phyloP scores from a whole-genome alignment of 1,139 yeast genomes.

The Diutina pseudorugosa region DNA sequence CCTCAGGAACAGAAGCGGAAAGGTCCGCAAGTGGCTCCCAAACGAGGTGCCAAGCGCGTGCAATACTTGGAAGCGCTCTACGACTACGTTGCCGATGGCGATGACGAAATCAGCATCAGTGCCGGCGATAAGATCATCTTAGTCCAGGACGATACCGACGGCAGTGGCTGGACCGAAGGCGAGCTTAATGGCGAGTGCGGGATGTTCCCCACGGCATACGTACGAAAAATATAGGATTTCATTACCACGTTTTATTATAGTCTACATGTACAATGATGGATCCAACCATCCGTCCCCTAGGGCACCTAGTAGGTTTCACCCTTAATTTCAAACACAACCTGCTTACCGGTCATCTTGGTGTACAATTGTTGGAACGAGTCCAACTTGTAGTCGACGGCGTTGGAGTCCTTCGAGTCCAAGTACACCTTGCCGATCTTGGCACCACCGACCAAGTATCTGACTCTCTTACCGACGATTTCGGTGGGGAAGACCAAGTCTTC shows the following conservation, averaged over 20 bases:
- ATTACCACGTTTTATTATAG: conserved; percentile 1
- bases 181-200: conserved; percentile 65
- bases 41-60: conserved; percentile 57
- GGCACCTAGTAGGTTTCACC: conserved; percentile 27
- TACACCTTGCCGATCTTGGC: conserved; percentile 96
- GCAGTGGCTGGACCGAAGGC: conserved; percentile 96
- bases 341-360: conserved; percentile 98
- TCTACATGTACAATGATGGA: conserved; percentile 2
- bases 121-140: conserved; percentile 72
- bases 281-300: background rate
- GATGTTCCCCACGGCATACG: conserved; percentile 75
- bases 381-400: conserved; percentile 96
- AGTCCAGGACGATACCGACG: conserved; percentile 57
- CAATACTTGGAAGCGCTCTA: conserved; percentile 64
- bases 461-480: conserved; percentile 98
- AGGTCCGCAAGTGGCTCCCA: conserved; percentile 79
- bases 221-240: conserved; percentile 18
- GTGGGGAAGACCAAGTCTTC: conserved; percentile 99
- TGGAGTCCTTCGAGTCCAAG: conserved; percentile 96
- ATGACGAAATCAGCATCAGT: conserved; percentile 60
- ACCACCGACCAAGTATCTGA: conserved; percentile 98
- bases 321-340: conserved; percentile 97
- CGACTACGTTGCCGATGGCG: conserved; percentile 73
- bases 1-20: conserved; percentile 28
- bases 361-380: conserved; percentile 99